A percentile compares a stretch with the other conserved stretches of the same genome.
Conservation (phyloP, 176 grass and related monocot genomes). For the sorghum (Sorghum bicolor) region Sorghum_bicolor_NCBIv3 NC_012870.2:17804501-17805000, state of each 20-base stretch:
- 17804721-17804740: constrained; percentile 63
- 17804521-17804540: constrained; percentile 29
- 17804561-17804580: constrained; percentile 53
- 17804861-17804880: neutral
- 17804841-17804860: neutral
- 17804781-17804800: constrained; percentile 75
- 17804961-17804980: constrained; percentile 6
- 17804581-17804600: constrained; percentile 32
- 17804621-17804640: neutral
- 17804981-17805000: neutral
- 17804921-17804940: neutral
- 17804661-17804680: constrained; percentile 26
- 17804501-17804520: constrained; percentile 23
- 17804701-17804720: constrained; percentile 83
- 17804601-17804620: constrained; percentile 15
- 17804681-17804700: constrained; percentile 74
- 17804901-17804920: neutral
- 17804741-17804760: constrained; percentile 67
- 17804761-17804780: constrained; percentile 70
- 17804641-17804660: constrained; percentile 32
- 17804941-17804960: neutral
- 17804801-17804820: constrained; percentile 78
- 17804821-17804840: constrained; percentile 60
- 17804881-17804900: neutral
- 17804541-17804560: constrained; percentile 67